Base-by-base conservation (phyloP, 2,329 filamentous ascomycete species). In the Dactylonectria macrodidyma region DNA sequence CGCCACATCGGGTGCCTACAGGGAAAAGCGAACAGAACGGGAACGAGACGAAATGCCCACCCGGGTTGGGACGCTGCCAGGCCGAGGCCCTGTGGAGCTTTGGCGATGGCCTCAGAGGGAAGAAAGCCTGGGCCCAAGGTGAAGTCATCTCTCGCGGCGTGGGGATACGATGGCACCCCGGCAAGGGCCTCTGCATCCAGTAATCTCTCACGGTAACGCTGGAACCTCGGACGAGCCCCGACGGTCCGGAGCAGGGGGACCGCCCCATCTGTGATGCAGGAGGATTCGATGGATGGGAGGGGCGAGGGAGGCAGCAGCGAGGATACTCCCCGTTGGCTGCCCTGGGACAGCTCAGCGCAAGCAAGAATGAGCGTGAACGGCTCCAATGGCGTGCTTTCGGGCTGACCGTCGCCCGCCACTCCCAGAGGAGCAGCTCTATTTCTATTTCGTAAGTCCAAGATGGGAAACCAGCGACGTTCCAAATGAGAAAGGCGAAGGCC, bases 181-280 rank as follows among this genome's bases (percentile, higher is more conserved):
- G 60, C 61, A 55, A 30, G 26, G 59, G 38, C 46, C 64, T 34
- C 64, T 54, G 66, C 66, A 61, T 64, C 70, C 66, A 55, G 54
- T 59, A 66, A 74, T 69, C 57, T 65, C 58, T 65, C 51, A 63
- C 19, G 50, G 59, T 41, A 33, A 68, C 62, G 59, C 68, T 74
- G 70, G 73, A 67, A 62, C 73, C 34, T 76, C 73, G 74, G 71
- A 59, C 51, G 60, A 70, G 50, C 69, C 33, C 74, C 74, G 74
- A 76, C 38, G 73, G 63, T 47, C 74, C 74, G 74, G 63, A 68
- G 65, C 65, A 72, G 46, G 65, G 55, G 55, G 44, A 63, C 62
- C 51, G 71, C 51, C 30, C 60, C 63, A 69, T 67, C 33, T 59
- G 41, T 54, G 24, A 64, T 70, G 70, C 65, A 55, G 30, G 44